Evolutionary conservation across 345 rosid species (phyloP).

Genomic region (Citrus cavaleriei): DNA sequence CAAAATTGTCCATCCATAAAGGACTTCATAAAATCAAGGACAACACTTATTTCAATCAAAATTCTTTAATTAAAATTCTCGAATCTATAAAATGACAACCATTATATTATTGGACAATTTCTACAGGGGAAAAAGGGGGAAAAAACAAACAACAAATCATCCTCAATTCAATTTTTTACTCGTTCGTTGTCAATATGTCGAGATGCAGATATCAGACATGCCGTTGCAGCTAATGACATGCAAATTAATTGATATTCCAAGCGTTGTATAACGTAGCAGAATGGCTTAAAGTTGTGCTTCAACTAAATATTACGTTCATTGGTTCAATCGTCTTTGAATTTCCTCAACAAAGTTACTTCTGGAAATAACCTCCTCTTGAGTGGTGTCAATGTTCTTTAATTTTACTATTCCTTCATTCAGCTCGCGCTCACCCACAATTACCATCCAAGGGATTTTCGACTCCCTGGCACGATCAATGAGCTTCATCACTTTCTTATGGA

Average conservation of each 20-base stretch:
- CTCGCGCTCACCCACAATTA: slow-evolving; percentile 61
- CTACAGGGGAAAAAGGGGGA: neutral
- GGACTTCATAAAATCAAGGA: too few relatives aligned
- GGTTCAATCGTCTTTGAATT: slow-evolving; percentile 36
- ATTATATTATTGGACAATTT: too few relatives aligned
- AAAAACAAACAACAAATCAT: neutral
- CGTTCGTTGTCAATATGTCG: neutral
- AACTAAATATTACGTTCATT: neutral
- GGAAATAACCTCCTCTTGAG: slow-evolving; percentile 40
- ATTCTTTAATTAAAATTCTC: too few relatives aligned
- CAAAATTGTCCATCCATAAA: too few relatives aligned
- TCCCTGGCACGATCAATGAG: slow-evolving; percentile 50
- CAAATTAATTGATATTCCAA: neutral
- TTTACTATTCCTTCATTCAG: slow-evolving; percentile 55
- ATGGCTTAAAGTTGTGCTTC: neutral
- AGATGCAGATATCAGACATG: neutral
- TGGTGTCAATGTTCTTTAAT: slow-evolving; percentile 51
- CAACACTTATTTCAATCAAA: too few relatives aligned
- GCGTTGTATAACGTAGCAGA: neutral
- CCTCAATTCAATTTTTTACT: neutral
- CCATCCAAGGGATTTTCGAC: slow-evolving; percentile 60
- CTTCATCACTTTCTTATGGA: slow-evolving; percentile 57
- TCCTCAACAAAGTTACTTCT: slow-evolving; percentile 46
- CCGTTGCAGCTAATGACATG: neutral
- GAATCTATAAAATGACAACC: too few relatives aligned